Conservation (phyloP, 768 basidiomycete species). For the Collybia nuda region DNA sequence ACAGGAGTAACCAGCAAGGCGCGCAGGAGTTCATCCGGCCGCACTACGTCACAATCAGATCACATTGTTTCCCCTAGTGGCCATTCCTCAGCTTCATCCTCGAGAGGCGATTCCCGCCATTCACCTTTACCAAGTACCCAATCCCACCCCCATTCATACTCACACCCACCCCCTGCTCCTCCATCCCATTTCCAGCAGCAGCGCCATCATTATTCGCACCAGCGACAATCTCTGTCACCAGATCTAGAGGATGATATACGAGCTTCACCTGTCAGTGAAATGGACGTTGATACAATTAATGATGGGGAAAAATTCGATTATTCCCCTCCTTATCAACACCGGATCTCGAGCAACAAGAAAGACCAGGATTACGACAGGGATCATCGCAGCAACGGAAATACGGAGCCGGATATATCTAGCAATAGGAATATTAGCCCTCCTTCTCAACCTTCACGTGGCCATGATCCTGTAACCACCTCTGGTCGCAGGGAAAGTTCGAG, state of each 20-base stretch:
- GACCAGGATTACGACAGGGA: constrained; percentile 1
- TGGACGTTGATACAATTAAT: constrained; percentile 4
- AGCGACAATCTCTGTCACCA: background rate
- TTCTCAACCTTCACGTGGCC: background rate
- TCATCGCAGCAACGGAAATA: constrained; percentile 3
- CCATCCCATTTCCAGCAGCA: constrained; percentile 9
- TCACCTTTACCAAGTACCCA: constrained; percentile 12
- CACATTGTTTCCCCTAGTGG: constrained; percentile 17
- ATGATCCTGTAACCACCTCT: constrained; percentile 6
- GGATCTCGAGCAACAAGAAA: background rate
- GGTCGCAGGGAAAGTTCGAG: constrained; percentile 1
- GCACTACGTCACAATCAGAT: constrained; percentile 21
- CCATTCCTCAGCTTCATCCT: constrained; percentile 12
- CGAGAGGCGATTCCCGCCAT: constrained; percentile 5
- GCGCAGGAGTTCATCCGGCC: constrained; percentile 15
- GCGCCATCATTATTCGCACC: background rate
- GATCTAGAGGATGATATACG: background rate
- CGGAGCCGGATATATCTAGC: background rate
- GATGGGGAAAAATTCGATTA: background rate
- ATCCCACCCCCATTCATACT: constrained; percentile 15
- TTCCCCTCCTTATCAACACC: background rate
- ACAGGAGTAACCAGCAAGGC: background rate
- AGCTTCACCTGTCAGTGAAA: background rate
- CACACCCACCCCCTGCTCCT: constrained; percentile 12
- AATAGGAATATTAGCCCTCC: background rate